Conservation (phyloP, 2,329 filamentous ascomycete genomes). For the Chrysoporthe puriensis region DNA sequence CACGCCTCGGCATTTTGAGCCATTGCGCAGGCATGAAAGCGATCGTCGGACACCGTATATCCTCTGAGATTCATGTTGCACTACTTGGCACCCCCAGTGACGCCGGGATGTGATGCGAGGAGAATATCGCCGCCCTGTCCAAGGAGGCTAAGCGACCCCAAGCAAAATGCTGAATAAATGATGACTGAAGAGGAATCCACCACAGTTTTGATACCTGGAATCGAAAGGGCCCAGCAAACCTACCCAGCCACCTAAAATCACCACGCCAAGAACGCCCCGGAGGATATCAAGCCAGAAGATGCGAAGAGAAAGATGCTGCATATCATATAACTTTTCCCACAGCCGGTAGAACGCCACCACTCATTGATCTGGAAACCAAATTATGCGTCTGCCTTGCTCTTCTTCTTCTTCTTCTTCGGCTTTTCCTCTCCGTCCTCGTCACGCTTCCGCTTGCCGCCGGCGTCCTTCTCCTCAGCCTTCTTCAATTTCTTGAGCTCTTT, state of each 20-base stretch:
- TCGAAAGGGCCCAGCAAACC: slow-evolving; percentile 3
- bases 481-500: slow-evolving; percentile 76
- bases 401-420: slow-evolving; percentile 55
- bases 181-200: neutral
- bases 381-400: slow-evolving; percentile 33
- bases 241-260: slow-evolving; percentile 4
- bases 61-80: too few relatives aligned
- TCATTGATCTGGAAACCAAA: slow-evolving; percentile 5
- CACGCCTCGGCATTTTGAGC: neutral
- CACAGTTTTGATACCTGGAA: neutral
- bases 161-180: neutral
- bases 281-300: slow-evolving; percentile 30
- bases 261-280: slow-evolving; percentile 29
- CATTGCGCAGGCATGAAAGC: too few relatives aligned
- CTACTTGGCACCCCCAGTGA: too few relatives aligned
- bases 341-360: slow-evolving; percentile 21
- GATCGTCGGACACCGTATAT: neutral
- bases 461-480: slow-evolving; percentile 61
- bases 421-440: slow-evolving; percentile 69
- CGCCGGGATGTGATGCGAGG: neutral
- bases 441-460: slow-evolving; percentile 74
- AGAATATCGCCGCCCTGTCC: neutral
- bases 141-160: neutral
- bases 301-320: slow-evolving; percentile 25
- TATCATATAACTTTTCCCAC: slow-evolving; percentile 27